Conservation (phyloP, 179 eudicot species). For the Spergularia azorica region DNA sequence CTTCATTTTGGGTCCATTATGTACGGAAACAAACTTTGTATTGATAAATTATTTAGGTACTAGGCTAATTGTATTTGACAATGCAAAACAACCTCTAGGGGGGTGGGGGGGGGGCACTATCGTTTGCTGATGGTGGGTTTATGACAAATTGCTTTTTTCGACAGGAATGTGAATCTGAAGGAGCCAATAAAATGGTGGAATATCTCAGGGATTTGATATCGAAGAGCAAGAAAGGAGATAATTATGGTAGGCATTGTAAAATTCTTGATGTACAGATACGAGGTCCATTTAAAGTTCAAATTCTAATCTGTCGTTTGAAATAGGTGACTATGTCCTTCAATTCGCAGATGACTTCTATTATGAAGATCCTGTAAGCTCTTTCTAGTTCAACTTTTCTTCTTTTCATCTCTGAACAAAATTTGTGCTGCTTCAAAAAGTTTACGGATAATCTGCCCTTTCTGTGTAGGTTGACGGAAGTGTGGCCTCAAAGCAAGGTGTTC, state of each 20-base stretch:
- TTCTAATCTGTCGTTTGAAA: conserved; percentile 33
- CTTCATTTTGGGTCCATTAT: background rate
- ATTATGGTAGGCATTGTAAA: conserved; percentile 52
- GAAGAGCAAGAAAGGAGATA: conserved; percentile 80
- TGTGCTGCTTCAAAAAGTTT: background rate
- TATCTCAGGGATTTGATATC: conserved; percentile 78
- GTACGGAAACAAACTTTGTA: background rate
- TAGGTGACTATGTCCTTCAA: conserved; percentile 74
- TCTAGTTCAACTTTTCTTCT: background rate
- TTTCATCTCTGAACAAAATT: background rate
- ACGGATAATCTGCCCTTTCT: background rate
- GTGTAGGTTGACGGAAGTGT: conserved; percentile 89
- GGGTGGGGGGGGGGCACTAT: background rate
- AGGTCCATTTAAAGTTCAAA: background rate
- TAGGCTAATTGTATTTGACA: no score
- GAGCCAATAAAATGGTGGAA: conserved; percentile 90
- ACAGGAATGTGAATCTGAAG: conserved; percentile 98
- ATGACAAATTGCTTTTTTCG: conserved; percentile 17
- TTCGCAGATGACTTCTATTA: conserved; percentile 93
- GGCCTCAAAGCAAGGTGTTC: conserved; percentile 90
- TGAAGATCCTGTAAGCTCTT: conserved; percentile 81
- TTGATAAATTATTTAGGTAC: background rate
- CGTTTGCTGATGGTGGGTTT: background rate
- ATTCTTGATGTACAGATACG: background rate
- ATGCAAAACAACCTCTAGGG: background rate